These are phyloP conservation scores for Metschnikowia rubicola DNA, from an alignment of 805 yeast genomes.

Conservation along the genomic window DNA sequence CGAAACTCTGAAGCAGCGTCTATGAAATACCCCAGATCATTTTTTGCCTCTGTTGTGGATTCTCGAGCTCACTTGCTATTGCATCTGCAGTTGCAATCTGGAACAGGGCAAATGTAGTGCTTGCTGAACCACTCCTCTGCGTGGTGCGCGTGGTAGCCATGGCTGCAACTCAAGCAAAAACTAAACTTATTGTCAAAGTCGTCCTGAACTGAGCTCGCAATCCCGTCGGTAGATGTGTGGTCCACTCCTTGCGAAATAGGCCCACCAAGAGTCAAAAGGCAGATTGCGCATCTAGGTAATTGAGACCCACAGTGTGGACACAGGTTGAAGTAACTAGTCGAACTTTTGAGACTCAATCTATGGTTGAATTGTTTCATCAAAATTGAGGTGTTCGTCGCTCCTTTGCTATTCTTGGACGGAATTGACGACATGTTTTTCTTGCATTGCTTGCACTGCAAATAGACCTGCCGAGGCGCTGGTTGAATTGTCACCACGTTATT, in stretches of 20 bases:
- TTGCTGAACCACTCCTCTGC: constrained; percentile 94
- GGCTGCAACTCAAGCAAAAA: constrained; percentile 86
- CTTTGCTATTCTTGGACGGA: constrained; percentile 18
- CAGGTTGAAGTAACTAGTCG: constrained; percentile 24
- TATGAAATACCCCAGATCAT: too few species aligned
- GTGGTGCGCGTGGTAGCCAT: constrained; percentile 92
- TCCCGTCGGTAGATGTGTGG: neutral
- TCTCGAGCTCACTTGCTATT: constrained; percentile 42
- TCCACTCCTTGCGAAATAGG: constrained; percentile 41
- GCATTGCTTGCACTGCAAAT: constrained; percentile 78
- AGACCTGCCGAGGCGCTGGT: constrained; percentile 68
- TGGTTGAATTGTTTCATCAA: constrained; percentile 37
- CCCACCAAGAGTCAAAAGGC: constrained; percentile 74
- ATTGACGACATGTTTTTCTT: constrained; percentile 61
- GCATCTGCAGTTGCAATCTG: constrained; percentile 85
- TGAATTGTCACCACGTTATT: constrained; percentile 46
- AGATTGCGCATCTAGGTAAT: constrained; percentile 87
- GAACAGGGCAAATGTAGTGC: constrained; percentile 89
- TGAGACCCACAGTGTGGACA: constrained; percentile 89
- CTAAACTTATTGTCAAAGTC: constrained; percentile 66
- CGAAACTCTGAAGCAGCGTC: too few species aligned
- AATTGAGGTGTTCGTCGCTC: constrained; percentile 11
- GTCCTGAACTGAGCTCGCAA: constrained; percentile 3
- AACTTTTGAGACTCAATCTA: constrained; percentile 13
- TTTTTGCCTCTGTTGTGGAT: neutral